Evolutionary conservation across 441 rosid species (phyloP).

Genomic region (Macaranga tanarius): DNA sequence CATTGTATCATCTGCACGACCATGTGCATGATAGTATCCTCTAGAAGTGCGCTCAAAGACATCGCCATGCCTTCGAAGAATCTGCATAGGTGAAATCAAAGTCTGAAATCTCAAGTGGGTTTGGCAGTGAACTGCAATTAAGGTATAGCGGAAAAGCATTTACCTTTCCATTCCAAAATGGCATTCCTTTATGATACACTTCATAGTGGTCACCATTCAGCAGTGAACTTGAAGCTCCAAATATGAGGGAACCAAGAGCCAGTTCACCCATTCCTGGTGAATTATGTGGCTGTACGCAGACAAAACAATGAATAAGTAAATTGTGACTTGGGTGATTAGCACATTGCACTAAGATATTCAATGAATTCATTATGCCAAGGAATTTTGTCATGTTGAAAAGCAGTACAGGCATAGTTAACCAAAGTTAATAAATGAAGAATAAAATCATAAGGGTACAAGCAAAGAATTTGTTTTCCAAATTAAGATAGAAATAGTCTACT

Average conservation of each 20-base stretch:
- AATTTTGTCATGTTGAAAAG: neutral
- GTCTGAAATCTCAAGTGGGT: conserved; percentile 7
- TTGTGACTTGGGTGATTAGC: neutral
- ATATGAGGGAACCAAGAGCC: conserved; percentile 74
- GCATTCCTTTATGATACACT: conserved; percentile 86
- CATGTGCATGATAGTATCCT: conserved; percentile 91
- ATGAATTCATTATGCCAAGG: too few species aligned
- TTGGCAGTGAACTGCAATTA: neutral
- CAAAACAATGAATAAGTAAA: conserved; percentile 13
- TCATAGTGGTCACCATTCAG: conserved; percentile 72
- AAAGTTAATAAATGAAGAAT: neutral
- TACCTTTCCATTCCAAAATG: conserved; percentile 70
- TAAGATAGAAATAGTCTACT: neutral
- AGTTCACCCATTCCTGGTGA: conserved; percentile 74
- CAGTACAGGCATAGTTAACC: neutral
- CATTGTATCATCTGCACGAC: conserved; percentile 96
- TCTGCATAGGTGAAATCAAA: conserved; percentile 35
- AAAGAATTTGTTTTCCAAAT: neutral
- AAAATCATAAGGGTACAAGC: neutral
- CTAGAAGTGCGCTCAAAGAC: conserved; percentile 70
- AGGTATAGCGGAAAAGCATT: conserved; percentile 21
- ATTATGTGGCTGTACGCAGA: conserved; percentile 54
- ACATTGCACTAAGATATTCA: neutral
- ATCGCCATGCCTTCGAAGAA: conserved; percentile 89
- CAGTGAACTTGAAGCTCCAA: conserved; percentile 79